Base-by-base conservation (phyloP, 352 stramenopile genomes). In the Pythium diclinum region DNA sequence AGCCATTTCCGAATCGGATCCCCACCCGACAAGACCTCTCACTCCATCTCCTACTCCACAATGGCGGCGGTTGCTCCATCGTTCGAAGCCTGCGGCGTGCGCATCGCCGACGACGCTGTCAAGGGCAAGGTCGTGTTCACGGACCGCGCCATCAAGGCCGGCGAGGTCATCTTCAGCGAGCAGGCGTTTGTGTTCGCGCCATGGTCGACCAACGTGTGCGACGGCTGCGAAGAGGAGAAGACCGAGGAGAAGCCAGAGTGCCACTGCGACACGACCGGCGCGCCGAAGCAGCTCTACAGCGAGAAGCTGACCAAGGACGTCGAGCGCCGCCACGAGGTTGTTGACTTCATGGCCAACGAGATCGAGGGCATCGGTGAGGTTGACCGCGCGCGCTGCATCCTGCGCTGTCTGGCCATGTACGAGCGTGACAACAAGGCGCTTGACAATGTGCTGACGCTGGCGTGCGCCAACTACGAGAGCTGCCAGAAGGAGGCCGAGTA, bases 111-210 rank as follows among this genome's bases (percentile, higher is more conserved):
- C 25, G 76, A 88, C 38, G 47, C 59, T 13, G 59, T 73, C 33
- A 90, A 88, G 69, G 79, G 81, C 53, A 83, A 84, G 17, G 76
- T 90, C n/a, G 81, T 90, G 33, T 71, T 73, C 33, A 81, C 71
- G 33, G 69, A 87, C 59, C 79, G 78, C 14, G 58, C 62, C 1
- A 88, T 91, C 61, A 51, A 75, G 30, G 70, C 81, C 4, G 83
- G 83, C 6, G 77, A 88, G 23, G 79, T 91, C 32, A 86, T 92
- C 56, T 92, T 92, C 68, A 81, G 74, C 56, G 84, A 92, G 65
- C 59, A 86, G 61, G 81, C 84, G 23, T 91, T 92, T 61, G 84
- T 91, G 51, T 84, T 73, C 59, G 84, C 81, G 13, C 63, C 78
- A 9, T 92, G 84, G 83, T 85, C 74, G 65, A 88, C 77, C 16